Evolutionary conservation across 257 asterid species (phyloP).

Genomic region (Solanum chaucha): DNA sequence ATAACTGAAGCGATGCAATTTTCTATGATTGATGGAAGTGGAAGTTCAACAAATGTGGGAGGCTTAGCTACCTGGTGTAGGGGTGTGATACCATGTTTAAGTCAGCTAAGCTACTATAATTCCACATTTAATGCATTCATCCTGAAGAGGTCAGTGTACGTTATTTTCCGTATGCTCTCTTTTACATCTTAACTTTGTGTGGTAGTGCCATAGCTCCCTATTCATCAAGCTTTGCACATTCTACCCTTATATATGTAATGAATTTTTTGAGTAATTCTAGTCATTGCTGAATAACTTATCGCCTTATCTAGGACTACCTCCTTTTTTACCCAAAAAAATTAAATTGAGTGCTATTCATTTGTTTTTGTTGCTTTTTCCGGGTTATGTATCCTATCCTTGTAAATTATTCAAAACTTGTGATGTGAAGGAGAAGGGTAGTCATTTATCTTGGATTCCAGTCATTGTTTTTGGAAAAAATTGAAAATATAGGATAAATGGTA

Average conservation of each 20-base stretch:
- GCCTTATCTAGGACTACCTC: not conserved
- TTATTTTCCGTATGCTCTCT: slow-evolving; percentile 64
- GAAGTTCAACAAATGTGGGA: not conserved
- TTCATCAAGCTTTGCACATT: not conserved
- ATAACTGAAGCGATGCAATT: not conserved
- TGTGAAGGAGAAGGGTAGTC: not conserved
- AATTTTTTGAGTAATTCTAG: not conserved
- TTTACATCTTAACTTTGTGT: slow-evolving; percentile 42
- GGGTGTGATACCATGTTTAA: not conserved
- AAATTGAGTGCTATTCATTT: not conserved
- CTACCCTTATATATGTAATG: not conserved
- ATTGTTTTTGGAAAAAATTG: not conserved
- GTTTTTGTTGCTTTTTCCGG: not conserved
- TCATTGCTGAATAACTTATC: not conserved
- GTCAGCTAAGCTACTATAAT: not conserved
- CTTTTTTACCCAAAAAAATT: not conserved
- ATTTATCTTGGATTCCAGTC: not conserved
- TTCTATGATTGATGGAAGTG: not conserved
- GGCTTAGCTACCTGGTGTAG: not conserved
- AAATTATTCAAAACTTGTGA: not conserved
- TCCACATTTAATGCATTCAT: slow-evolving; percentile 9
- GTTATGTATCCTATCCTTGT: not conserved
- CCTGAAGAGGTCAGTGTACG: slow-evolving; percentile 63
- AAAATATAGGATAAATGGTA: not conserved
- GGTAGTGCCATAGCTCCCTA: slow-evolving; percentile 19